Evolutionary conservation across 1,139 yeast species (phyloP), one percentile per base, ranked within the genome.

Genomic region (Taphrina wiesneri): DNA sequence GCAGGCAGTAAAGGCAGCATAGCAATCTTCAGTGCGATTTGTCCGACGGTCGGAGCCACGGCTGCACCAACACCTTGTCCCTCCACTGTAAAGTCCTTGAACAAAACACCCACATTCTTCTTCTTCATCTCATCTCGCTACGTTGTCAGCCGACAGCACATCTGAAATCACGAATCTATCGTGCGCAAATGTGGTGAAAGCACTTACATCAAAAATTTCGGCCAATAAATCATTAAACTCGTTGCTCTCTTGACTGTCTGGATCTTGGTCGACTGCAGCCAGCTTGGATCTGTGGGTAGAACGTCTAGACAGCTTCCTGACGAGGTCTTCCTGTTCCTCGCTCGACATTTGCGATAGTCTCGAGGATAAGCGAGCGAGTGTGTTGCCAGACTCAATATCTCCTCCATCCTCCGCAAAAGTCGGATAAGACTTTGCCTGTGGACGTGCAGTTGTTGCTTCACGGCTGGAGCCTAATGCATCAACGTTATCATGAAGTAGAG

Each of bases 61-160:
- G 84, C 82, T 46, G 85, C 83, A 30, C 83, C 79, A 28, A 82
- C 81, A 72, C 83, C 85, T 56, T 81, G 74, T 73, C 86, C 86
- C 67, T 75, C 75, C 65, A 82, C 81, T n/a, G 83, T 80, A 32
- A 82, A 71, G 67, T 77, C 75, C 66, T 75, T 75, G 72, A 82
- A 81, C 13, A 81, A 78, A 52, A 83, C 79, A 72, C 85, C 86
- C 11, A 84, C 79, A 63, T 62, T 62, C 65, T 62, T 62, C 61
- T 53, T 62, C 47, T 62, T 54, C 65, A 60, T 60, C 19, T 60
- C 64, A 39, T 60, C 64, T 9, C 64, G 64, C 51, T 56, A 26
- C 15, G 26, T 26, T 6, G 30, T 46, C 30, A 46, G 52, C 26
- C 3, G 2, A 41, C n/a, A 17, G 47, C 47, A 41, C 23, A 6